phyloP scores from a whole-genome alignment of 148 eudicot species.

The Rhododendron kiyosumense region DNA sequence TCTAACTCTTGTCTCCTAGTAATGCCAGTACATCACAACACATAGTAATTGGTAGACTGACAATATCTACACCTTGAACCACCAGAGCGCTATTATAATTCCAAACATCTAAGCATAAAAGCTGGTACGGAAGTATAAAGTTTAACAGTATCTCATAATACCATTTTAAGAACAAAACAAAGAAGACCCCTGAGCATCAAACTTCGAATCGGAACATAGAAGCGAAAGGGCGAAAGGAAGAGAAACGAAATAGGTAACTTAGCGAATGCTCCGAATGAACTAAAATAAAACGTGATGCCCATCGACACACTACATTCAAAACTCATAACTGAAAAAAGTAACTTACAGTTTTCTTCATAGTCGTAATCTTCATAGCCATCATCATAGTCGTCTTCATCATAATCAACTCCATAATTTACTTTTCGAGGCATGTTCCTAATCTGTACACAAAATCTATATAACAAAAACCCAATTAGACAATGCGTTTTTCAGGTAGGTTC shows the following conservation, averaged over 20 bases:
- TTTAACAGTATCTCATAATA: not conserved
- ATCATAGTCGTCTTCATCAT: conserved; percentile 42
- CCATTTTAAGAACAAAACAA: not conserved
- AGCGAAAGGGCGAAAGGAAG: not conserved
- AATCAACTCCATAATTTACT: conserved; percentile 51
- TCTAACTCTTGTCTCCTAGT: not conserved
- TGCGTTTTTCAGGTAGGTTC: not conserved
- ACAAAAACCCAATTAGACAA: not conserved
- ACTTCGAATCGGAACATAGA: not conserved
- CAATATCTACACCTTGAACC: not conserved
- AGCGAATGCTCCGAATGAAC: not conserved
- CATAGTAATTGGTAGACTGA: not conserved
- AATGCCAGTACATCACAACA: not conserved
- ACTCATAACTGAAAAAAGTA: not conserved
- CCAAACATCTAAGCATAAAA: not conserved
- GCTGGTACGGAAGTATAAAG: not conserved
- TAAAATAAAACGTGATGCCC: not conserved
- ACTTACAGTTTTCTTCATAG: conserved; percentile 50
- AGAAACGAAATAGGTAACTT: not conserved
- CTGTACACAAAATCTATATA: not conserved
- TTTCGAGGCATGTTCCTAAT: conserved; percentile 71
- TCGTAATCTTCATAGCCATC: conserved; percentile 49
- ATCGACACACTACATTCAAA: not conserved
- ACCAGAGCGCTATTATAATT: not conserved
- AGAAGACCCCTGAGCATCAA: not conserved